Base-by-base conservation (phyloP, 768 basidiomycete genomes). In the Suillus spraguei region DNA sequence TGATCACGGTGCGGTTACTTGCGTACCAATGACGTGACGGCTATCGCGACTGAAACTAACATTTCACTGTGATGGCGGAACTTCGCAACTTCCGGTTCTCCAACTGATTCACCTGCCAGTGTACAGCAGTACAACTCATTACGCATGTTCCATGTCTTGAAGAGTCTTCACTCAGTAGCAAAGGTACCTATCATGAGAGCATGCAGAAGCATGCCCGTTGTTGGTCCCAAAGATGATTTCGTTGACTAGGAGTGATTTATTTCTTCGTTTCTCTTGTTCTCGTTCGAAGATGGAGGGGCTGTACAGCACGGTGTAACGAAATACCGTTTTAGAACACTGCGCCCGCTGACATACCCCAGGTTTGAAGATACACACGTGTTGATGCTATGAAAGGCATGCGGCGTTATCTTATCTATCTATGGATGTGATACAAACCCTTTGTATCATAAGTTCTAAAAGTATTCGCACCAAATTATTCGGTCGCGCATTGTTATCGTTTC, bases 341-440 rank as follows among this genome's bases (percentile, higher is more conserved):
- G 38, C 54, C 24, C 24, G 28, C 8, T 28, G 38, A 13, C 35
- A 33, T 56, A 41, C 56, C 56, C 56, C 56, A 41, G 56, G 22
- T 58, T 41, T 22, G 35, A 54, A 35, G 53, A 54, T 28, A 39
- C 24, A 28, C 55, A 56, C 38, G 55, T 32, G 38, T 41, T 38
- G 16, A 36, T 22, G 14, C 13, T 13, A 47, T 49, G 47, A 24
- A n/a, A 39, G 3, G 28, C 56, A 58, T 32, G 56, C 32, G 52
- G 16, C 28, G 49, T n/a, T 62, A 62, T 65, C 64, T 65, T 63
- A 65, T 65, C 64, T 63, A 56, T 36, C 64, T 63, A 56, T 36
- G 53, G 24, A 61, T 53, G 42, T 36, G 20, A 38, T 28, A 16
- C 13, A 16, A 4, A 33, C 46, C 22, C n/a, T n/a, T n/a, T 22